Base-by-base conservation (phyloP, 2,329 filamentous ascomycete genomes). In the Furcasterigmium sp. region DNA sequence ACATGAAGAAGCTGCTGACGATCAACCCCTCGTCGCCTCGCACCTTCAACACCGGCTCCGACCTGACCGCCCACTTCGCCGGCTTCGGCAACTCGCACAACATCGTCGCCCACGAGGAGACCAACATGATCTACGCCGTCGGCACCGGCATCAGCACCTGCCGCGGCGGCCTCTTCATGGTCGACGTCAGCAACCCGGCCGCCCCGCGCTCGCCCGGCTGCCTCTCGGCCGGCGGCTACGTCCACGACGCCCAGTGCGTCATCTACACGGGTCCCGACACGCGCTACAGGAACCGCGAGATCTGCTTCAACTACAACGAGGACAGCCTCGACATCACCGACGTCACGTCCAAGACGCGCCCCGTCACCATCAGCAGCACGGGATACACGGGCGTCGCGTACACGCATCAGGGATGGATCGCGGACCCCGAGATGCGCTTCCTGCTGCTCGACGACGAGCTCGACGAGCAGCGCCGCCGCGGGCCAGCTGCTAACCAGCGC, bases 401-500 rank as follows among this genome's bases (percentile, higher is more conserved):
- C 62, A 76, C 73, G 1, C 76, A 80, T 51, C 76, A 80, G 53
- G 76, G 76, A 35, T 73, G 69, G 62, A 57, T 78, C 9, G 63
- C 73, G 26, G 65, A 75, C 54, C 54, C 59, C 13, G 55, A 61
- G 43, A 68, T 56, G 55, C 58, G 63, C 29, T 26, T 26, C 23
- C 59, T 59, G 36, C 63, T 77, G 15, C 59, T 77, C 13, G 73
- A 77, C 51, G 73, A 77, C 50, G 74, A 77, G 54, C 63, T 70
- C 19, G 74, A 78, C 52, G 75, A 78, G 57, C 54, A 60, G 26
- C 56, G 69, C n/a, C 51, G 53, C 15, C 58, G 59, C 8, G 65
- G 65, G 8, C 56, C 61, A 2, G 70, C 63, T 1, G 59, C 59
- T 6, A 40, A 55, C 53, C 41, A 61, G 56, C 65, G 58, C 49